Percentiles rank a stretch among this genome's conserved stretches.
These are phyloP conservation scores for Aspergillus amoenus DNA, from an alignment of 2,329 filamentous ascomycete species.

Conservation along the genomic window DNA sequence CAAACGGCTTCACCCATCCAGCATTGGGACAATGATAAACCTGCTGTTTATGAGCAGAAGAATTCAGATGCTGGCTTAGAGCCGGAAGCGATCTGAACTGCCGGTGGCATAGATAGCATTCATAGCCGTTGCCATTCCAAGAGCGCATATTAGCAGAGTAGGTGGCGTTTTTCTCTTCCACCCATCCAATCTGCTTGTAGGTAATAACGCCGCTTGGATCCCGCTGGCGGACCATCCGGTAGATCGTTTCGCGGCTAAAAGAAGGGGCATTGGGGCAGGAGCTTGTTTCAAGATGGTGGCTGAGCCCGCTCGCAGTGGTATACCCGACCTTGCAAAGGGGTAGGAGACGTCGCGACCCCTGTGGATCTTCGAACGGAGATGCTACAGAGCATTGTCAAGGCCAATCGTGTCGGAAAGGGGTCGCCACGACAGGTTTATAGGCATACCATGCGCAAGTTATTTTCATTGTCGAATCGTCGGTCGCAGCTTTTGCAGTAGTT, in stretches of 20 bases:
- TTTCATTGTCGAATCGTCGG: conserved; percentile 30
- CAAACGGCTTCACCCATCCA: conserved; percentile 39
- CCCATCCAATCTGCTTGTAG: conserved; percentile 52
- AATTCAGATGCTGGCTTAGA: conserved; percentile 57
- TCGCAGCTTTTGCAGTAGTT: conserved; percentile 33
- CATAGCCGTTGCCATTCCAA: conserved; percentile 49
- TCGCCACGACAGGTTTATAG: background rate
- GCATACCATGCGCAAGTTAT: conserved; percentile 31
- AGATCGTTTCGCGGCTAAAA: conserved; percentile 52
- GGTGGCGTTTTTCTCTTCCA: conserved; percentile 26
- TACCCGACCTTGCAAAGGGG: conserved; percentile 52
- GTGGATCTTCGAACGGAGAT: conserved; percentile 56
- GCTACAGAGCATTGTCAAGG: conserved; percentile 40
- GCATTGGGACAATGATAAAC: conserved; percentile 48
- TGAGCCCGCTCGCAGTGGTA: conserved; percentile 54
- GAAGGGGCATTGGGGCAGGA: conserved; percentile 48
- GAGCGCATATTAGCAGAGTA: conserved; percentile 42
- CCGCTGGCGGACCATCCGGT: conserved; percentile 43
- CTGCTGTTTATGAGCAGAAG: conserved; percentile 50
- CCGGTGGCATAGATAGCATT: conserved; percentile 57
- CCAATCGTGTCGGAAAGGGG: no score
- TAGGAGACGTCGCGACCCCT: conserved; percentile 48
- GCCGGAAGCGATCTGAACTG: conserved; percentile 36
- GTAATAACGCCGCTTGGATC: conserved; percentile 54
- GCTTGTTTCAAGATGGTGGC: conserved; percentile 58